Percentiles rank a stretch among this genome's conserved stretches.
Conservation (phyloP, 1,284 basidiomycete genomes). For the Exobasidium rhododendri region DNA sequence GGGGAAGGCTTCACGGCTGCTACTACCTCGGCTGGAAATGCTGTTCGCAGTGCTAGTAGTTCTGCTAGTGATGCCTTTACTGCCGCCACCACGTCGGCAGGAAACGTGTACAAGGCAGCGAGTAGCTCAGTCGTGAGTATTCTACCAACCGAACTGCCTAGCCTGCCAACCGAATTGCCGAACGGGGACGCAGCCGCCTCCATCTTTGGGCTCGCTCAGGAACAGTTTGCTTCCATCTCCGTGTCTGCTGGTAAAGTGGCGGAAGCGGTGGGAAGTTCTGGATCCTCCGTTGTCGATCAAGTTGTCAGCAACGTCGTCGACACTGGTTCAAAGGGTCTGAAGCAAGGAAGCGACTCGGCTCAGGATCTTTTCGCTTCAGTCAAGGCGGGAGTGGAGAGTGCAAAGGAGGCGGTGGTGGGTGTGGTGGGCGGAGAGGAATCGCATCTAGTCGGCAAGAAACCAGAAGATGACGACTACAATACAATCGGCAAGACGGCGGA, state of each 20-base stretch:
- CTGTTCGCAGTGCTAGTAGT: not conserved
- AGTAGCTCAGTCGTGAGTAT: not conserved
- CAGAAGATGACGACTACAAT: constrained; percentile 4
- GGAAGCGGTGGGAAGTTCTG: not conserved
- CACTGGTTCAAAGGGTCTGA: not conserved
- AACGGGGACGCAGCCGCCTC: not conserved
- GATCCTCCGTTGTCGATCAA: not conserved
- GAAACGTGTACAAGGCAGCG: not conserved
- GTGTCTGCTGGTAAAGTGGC: not conserved
- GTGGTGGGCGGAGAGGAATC: not conserved
- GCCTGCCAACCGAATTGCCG: not conserved
- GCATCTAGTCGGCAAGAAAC: not conserved
- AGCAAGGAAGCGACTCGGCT: not conserved
- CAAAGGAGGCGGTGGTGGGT: not conserved
- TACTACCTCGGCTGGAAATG: not conserved
- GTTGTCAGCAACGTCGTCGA: not conserved
- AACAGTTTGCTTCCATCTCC: not conserved
- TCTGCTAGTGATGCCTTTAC: not conserved
- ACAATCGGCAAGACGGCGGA: constrained; percentile 1
- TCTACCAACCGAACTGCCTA: not conserved
- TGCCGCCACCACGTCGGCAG: not conserved
- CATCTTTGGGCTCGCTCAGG: not conserved
- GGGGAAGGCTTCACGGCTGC: not conserved
- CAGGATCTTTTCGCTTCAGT: not conserved
- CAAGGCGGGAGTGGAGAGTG: constrained; percentile 1